Base-by-base conservation (phyloP, 306 rosid genomes). In the Ziziphus jujuba region DNA sequence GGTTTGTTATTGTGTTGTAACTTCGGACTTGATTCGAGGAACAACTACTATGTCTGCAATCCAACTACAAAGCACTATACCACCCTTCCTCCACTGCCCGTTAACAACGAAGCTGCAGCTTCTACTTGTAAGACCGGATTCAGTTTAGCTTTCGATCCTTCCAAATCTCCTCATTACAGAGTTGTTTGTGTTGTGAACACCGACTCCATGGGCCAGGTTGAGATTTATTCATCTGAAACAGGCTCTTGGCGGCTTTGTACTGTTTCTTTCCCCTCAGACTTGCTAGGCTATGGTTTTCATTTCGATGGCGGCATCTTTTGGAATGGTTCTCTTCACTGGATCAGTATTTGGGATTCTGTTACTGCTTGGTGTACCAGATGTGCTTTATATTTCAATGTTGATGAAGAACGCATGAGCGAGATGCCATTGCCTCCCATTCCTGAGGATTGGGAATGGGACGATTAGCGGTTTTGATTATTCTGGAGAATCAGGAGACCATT, bases 1-100 rank as follows among this genome's bases (percentile, higher is more conserved):
- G 76, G 76, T 24, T 62, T 72, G 69, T 56, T 72, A 15, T 23
- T 62, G 56, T 72, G 76, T 28, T 62, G 62, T 63, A 23, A 50
- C 2, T 48, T 49, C 48, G 50, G 15, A 3, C 53, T 49, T 4
- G 20, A 14, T 3, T 7, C 13, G 6, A 15, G 20, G 15, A 49
- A 15, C 15, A 36, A 47, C 19, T 19, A 20, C 15, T 66, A 51
- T 23, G 51, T 66, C 14, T 66, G 49, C 25, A 66, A 66, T 35
- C 61, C n/a, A n/a, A n/a, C n/a, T n/a, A n/a, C n/a, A n/a, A n/a
- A n/a, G n/a, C n/a, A n/a, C n/a, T n/a, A n/a, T n/a, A n/a, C n/a
- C n/a, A n/a, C n/a, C n/a, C n/a, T n/a, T n/a, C n/a, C n/a, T n/a
- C n/a, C n/a, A n/a, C n/a, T n/a, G n/a, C n/a, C n/a, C n/a, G n/a